Percentiles rank a stretch among this genome's conserved stretches.
These are phyloP conservation scores for Serendipita indica DNA, from an alignment of 768 basidiomycete species.

Conservation along the genomic window DNA sequence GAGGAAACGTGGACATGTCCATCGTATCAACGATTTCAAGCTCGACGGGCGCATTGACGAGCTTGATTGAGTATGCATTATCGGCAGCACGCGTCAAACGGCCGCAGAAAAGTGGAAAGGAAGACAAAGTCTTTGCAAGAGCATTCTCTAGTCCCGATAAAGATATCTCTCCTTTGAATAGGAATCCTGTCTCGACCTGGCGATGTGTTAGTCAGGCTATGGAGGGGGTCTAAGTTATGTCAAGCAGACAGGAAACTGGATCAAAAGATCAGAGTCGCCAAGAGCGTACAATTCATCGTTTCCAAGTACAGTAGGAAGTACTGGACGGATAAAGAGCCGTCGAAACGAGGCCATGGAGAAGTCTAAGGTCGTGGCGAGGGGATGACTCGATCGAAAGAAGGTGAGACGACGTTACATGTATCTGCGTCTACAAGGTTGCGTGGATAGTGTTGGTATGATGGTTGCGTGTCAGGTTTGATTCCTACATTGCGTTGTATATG, in stretches of 20 bases:
- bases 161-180: background rate
- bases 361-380: too few species aligned
- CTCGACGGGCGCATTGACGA: background rate
- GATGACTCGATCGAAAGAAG: background rate
- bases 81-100: background rate
- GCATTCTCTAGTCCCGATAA: background rate
- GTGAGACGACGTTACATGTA: background rate
- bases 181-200: slow-evolving; percentile 1
- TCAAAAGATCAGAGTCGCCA: background rate
- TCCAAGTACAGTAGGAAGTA: background rate
- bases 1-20: background rate
- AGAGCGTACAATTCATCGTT: background rate
- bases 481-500: too few species aligned
- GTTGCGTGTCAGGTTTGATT: too few species aligned
- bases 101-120: slow-evolving; percentile 3
- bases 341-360: background rate
- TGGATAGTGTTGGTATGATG: too few species aligned
- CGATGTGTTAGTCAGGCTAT: background rate
- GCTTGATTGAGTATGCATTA: background rate
- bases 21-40: background rate
- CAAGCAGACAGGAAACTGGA: background rate
- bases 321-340: background rate
- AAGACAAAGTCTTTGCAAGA: background rate
- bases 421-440: background rate
- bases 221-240: background rate